Evolutionary conservation across 164 flowering plant species (phyloP), one percentile per base, ranked within the genome.

Genomic region (Nymphaea thermarum): DNA sequence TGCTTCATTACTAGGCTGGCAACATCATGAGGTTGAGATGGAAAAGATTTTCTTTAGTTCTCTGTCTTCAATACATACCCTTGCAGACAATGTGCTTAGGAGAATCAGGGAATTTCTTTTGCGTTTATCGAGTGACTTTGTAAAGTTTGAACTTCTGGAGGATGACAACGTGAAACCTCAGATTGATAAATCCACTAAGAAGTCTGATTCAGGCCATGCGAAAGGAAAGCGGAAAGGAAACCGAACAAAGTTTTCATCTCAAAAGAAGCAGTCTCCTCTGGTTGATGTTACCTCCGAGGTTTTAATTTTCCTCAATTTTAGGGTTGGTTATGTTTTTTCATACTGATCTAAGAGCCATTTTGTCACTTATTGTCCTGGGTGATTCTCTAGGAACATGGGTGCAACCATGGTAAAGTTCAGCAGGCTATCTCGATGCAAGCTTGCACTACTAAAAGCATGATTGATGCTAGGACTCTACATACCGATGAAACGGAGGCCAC

Each of bases 71-170:
- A 75, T 88, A 43, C 72, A 75, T 76, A 79, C 88, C 25, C 70
- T 83, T 74, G 76, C 85, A 67, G 97, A 94, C 80, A 75, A 79
- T 71, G 63, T 88, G 72, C 65, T 86, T 43, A 80, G 96, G 75
- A 86, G 83, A 81, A 45, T 91, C 69, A 81, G 98, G 65, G 93
- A 82, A 53, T 67, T 89, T 45, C 84, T 94, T 60, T 84, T 87
- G 93, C 78, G 78, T 69, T 69, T 94, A 73, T 91, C 91, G 60
- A 87, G 87, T 78, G 90, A 91, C 69, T 89, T 75, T 77, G 78
- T 87, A 72, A 88, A 83, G 71, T 75, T 78, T 72, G 98, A 94
- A 76, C 90, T 93, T 68, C 75, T 91, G 51, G 87, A 74, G 63
- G 93, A 84, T 66, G 83, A 73, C 25, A 81, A 62, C 68, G 41